Evolutionary conservation across 306 rosid species (phyloP), one percentile per base, ranked within the genome.

Genomic region (Cercis canadensis): DNA sequence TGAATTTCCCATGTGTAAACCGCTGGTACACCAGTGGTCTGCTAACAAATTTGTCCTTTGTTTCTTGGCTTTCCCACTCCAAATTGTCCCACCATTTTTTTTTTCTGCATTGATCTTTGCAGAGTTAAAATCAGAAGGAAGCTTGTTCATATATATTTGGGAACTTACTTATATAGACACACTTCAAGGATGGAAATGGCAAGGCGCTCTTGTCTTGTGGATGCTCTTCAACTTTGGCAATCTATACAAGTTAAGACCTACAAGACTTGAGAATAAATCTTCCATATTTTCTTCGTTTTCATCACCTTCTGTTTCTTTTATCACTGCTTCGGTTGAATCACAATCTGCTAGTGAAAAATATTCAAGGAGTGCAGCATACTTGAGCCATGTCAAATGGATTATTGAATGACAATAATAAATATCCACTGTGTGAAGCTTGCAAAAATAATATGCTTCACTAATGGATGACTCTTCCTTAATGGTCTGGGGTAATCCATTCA

Each of bases 181-280:
- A 4, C 17, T 6, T 29, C 4, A 63, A 33, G 15, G 55, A 63
- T 24, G 41, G 56, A 46, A 63, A 46, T 24, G n/a, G 6, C 17
- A 45, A 63, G 0, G 43, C 14, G n/a, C n/a, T n/a, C n/a, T n/a
- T 13, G 10, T 5, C n/a, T 14, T 7, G 2, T 46, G 43, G 4
- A 64, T 64, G 70, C 32, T 46, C 44, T 45, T 3, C 1, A 63
- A 41, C 5, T 3, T 8, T 14, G 43, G 41, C 1, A 63, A 4
- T 0, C 0, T 0, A 0, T 0, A 0, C 5, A 63, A 29, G 2
- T 0, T 0, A 0, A 63, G 29, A 0, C 1, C 0, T 5, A 7
- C 56, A 29, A 63, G 56, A 41, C 11, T 12, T 11, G 19, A 21
- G 53, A 41, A 62, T 41, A 62, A 0, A 21, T 16, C 24, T 6